Evolutionary conservation across 495 filamentous ascomycete genomes (phyloP), one percentile per base, ranked within the genome.

Genomic region (Aspergillus haitiensis): DNA sequence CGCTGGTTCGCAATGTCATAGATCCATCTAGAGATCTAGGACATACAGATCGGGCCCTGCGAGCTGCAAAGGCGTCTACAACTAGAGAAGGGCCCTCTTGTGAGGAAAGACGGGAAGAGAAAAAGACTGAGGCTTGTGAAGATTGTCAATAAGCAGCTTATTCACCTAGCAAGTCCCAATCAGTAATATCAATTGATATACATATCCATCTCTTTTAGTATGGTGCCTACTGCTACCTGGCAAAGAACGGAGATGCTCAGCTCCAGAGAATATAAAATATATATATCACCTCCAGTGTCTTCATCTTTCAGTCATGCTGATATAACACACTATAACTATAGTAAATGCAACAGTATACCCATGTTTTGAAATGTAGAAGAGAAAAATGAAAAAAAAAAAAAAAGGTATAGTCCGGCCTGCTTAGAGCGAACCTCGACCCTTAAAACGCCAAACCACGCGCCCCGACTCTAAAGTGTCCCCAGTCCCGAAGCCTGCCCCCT

Each of bases 1-100:
- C 89, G 16, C 80, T 86, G n/a, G 87, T 98, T 6, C 77, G 94
- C 47, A 88, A 97, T 78, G 78, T 90, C 39, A 86, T 97, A 61
- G 84, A 92, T 55, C 94, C 94, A 0, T 73, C 70, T 0, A 79
- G 88, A 60, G 81, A 91, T 70, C 72, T 98, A 58, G 94, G 94
- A 1, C 94, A 98, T 79, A 86, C 91, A 3, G 90, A 92, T 71
- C 76, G 81, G 56, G 76, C 75, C 0, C 66, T 78, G 65, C 75
- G n/a, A 52, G 52, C 61, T n/a, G 49, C 50, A n/a, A 48, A 42
- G 50, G 37, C 33, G 3, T 8, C 49, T 39, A 21, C 33, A 6
- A 11, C 48, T 51, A 27, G 1, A 27, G 21, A n/a, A n/a, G n/a
- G n/a, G n/a, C n/a, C n/a, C n/a, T n/a, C n/a, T n/a, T n/a, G n/a